phyloP scores from a whole-genome alignment of 345 rosid species.

The Eucalyptus grandis region DNA sequence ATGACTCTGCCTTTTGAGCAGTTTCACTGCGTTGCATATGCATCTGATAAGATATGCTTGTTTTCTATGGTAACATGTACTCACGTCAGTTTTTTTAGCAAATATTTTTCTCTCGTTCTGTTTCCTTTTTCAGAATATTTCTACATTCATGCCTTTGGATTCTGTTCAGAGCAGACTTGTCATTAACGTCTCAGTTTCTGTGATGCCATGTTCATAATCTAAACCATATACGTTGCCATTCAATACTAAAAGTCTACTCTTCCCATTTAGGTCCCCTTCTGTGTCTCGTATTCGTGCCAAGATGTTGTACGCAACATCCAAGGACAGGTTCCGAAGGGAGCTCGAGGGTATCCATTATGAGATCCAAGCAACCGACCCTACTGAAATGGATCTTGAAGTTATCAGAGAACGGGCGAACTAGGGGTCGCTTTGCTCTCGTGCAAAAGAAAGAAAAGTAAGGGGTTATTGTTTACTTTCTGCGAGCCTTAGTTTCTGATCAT shows the following conservation, averaged over 20 bases:
- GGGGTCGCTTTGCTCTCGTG: not conserved
- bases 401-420: conserved; percentile 53
- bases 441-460: not conserved
- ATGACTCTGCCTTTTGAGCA: not conserved
- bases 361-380: conserved; percentile 81
- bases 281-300: conserved; percentile 57
- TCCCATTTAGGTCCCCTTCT: conserved; percentile 50
- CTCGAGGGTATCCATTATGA: conserved; percentile 72
- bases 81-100: not conserved
- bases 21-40: not conserved
- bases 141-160: not conserved
- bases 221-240: not conserved
- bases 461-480: not conserved
- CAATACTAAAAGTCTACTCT: not conserved
- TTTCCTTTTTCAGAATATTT: not conserved
- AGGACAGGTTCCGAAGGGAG: conserved; percentile 57
- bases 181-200: not conserved
- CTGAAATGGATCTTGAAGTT: conserved; percentile 73
- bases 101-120: not conserved
- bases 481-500: not conserved
- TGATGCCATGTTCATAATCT: not conserved
- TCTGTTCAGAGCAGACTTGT: not conserved
- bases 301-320: conserved; percentile 70
- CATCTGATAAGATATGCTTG: not conserved
- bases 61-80: not conserved